Evolutionary conservation across 164 flowering plant species (phyloP), one percentile per base, ranked within the genome.

Genomic region (Warburgia ugandensis): DNA sequence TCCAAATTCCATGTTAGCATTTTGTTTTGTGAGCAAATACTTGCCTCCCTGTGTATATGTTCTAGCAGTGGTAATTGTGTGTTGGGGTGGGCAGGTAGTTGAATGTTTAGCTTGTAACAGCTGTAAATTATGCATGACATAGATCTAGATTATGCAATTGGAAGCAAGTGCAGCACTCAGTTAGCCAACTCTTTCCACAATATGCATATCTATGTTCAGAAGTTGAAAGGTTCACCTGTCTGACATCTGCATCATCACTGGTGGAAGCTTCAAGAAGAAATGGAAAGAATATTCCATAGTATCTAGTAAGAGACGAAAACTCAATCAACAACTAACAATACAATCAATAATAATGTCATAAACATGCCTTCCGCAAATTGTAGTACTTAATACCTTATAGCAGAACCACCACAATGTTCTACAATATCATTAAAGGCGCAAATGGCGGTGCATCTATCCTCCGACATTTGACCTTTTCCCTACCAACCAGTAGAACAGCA

Each of bases 221-320:
- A 43, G 4, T 43, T 13, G 28, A 23, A 43, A 43, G 4, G 28
- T 43, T 43, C 28, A 43, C 47, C 47, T 25, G 29, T 22, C 47
- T 6, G 27, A 43, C 47, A 43, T 43, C 47, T 43, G 47, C 47
- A 43, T 43, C 47, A 12, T 4, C 47, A 23, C 25, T 29, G 13
- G 25, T 21, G 25, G 47, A 22, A 43, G 47, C 47, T 43, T 43
- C 47, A 43, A 43, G 26, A 22, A 43, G 47, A 43, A 43, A 43
- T 43, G 47, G 47, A 7, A 43, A 23, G 47, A 43, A 43, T 11
- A 12, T 43, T 14, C 47, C 47, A 43, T 43, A 13, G 13, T 43
- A 43, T 22, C 47, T 43, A 21, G 21, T 25, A 43, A 43, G n/a
- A n/a, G n/a, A n/a, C n/a, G n/a, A n/a, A n/a, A n/a, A n/a, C n/a